Evolutionary conservation across 352 stramenopile species (phyloP), one percentile per base, ranked within the genome.

Genomic region (Phytophthora litchii): DNA sequence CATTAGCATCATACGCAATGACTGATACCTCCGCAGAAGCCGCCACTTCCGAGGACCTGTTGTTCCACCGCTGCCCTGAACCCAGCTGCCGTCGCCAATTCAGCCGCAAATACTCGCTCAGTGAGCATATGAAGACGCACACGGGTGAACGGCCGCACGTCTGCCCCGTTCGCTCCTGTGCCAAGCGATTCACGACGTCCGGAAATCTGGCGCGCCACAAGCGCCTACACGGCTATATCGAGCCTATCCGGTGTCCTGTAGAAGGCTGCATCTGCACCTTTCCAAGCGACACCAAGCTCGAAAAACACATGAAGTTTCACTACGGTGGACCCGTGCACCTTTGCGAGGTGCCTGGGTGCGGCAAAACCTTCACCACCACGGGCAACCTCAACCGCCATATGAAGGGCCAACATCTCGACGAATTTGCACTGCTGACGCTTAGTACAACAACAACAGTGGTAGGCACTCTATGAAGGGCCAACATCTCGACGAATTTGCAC

Each of bases 261-360:
- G 58, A 72, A 9, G 71, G 71, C 29, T 80, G 71, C 55, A 49
- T 56, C 29, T 70, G 71, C 60, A 54, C 68, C 16, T 80, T 80
- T 34, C 29, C 68, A 29, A 80, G 68, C 64, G 67, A 74, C 64
- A 75, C 64, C 60, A 80, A 80, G 60, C 64, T 80, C 32, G 67
- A 75, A 19, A 80, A 83, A 46, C 76, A 86, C 62, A 83, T 83
- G 71, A 79, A 81, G 64, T 83, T 72, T 42, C 76, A 86, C 32
- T 43, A 66, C 7, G 76, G 76, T n/a, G 62, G 62, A 19, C 60
- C 64, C 11, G 71, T 78, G 20, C 72, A 83, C 20, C 58, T 78
- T 17, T 77, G 68, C 37, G 52, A 60, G 31, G 32, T 86, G 71
- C 60, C 63, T 35, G 5, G 61, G 9, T 86, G 74, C 48, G 76